These are phyloP conservation scores for Sclerotinia nivalis DNA, from an alignment of 2,329 filamentous ascomycete species.

Conservation along the genomic window DNA sequence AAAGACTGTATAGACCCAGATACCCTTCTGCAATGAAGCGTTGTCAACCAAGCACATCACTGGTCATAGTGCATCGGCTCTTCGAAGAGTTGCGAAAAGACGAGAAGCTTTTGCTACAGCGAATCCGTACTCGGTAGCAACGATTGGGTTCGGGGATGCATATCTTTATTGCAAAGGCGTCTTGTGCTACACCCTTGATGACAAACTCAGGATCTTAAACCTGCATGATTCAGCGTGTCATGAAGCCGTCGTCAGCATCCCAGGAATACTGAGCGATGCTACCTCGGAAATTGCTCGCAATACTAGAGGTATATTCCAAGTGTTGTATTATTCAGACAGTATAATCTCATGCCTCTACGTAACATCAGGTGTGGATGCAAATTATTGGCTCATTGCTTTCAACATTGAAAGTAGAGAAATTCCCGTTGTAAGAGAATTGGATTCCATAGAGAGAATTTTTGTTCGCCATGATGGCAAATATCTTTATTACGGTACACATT, in stretches of 20 bases:
- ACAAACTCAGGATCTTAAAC: constrained; percentile 58
- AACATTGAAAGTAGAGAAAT: constrained; percentile 46
- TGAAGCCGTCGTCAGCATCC: constrained; percentile 60
- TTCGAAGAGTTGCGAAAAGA: constrained; percentile 63
- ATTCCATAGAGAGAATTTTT: constrained; percentile 59
- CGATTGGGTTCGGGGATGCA: constrained; percentile 59
- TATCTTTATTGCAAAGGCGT: constrained; percentile 65
- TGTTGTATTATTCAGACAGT: constrained; percentile 58
- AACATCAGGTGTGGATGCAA: constrained; percentile 43
- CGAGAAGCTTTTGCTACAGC: constrained; percentile 60
- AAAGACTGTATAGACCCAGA: constrained; percentile 32
- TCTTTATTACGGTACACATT: constrained; percentile 68
- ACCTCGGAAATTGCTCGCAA: constrained; percentile 43
- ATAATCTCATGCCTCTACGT: constrained; percentile 60
- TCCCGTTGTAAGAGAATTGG: constrained; percentile 46
- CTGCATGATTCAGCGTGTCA: constrained; percentile 50
- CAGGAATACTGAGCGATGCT: constrained; percentile 44
- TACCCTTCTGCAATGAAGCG: constrained; percentile 37
- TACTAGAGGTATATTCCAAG: constrained; percentile 50
- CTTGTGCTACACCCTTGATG: constrained; percentile 61
- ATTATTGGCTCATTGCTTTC: constrained; percentile 56
- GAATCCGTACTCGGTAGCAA: constrained; percentile 60
- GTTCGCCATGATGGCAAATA: constrained; percentile 63
- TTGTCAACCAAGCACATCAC: constrained; percentile 26
- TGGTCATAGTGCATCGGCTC: constrained; percentile 50